phyloP scores from a whole-genome alignment of 2,329 filamentous ascomycete species.

The Botrytis fabae region DNA sequence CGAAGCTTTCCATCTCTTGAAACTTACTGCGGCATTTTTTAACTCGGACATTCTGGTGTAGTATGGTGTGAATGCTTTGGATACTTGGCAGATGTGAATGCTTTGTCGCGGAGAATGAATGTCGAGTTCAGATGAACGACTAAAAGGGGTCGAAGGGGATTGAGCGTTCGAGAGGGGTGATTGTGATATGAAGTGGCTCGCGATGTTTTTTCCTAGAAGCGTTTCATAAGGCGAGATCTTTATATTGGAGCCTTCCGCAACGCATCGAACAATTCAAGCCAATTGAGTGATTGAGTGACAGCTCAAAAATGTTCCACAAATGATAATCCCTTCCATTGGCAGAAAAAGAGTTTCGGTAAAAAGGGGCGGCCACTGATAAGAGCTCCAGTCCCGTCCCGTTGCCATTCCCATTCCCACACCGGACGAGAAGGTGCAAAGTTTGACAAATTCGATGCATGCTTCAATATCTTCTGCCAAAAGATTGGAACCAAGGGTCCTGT shows the following conservation, averaged over 20 bases:
- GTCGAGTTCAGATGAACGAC: neutral
- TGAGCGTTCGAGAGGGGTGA: neutral
- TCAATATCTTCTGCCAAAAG: neutral
- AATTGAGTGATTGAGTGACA: neutral
- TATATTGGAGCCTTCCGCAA: neutral
- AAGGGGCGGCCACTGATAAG: neutral
- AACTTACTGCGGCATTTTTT: conserved; percentile 8
- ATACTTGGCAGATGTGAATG: neutral
- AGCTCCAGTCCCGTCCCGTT: neutral
- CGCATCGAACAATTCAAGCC: neutral
- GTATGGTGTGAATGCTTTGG: neutral
- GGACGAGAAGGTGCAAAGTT: neutral
- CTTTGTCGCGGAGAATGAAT: neutral
- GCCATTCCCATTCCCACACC: neutral
- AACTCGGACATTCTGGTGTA: conserved; percentile 11
- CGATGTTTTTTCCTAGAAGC: neutral
- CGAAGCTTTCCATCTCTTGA: neutral
- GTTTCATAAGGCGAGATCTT: conserved; percentile 7
- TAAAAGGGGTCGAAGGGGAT: neutral
- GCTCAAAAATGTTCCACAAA: neutral
- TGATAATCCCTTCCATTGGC: neutral
- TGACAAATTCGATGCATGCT: neutral
- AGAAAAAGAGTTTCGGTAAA: neutral
- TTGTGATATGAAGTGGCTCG: neutral
- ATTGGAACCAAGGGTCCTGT: neutral